Percentiles rank a stretch among this genome's conserved stretches.
phyloP scores from a whole-genome alignment of 176 grass and related monocot genomes.

The Musa beccarii region DNA sequence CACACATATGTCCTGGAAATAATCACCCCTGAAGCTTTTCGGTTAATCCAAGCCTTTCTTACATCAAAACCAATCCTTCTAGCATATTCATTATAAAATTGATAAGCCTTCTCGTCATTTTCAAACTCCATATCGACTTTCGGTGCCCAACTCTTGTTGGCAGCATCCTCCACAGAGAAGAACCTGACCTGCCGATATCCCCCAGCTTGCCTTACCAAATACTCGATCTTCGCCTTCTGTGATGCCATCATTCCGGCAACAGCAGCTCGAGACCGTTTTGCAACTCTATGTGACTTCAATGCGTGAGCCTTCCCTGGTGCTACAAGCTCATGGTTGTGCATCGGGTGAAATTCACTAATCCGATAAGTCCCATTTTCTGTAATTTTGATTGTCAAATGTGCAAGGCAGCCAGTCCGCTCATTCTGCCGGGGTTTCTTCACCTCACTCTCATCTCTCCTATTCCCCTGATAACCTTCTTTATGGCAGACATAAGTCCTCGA shows the following conservation, averaged over 20 bases:
- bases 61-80: slow-evolving; percentile 36
- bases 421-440: slow-evolving; percentile 24
- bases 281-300: slow-evolving; percentile 7
- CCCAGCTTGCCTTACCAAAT: slow-evolving; percentile 18
- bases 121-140: slow-evolving; percentile 43
- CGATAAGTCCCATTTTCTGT: slow-evolving; percentile 21
- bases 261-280: slow-evolving; percentile 1
- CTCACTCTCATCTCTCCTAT: slow-evolving; percentile 26
- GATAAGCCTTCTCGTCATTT: slow-evolving; percentile 35
- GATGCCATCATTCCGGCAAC: background rate
- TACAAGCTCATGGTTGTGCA: slow-evolving; percentile 21
- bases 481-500: slow-evolving; percentile 33
- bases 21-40: slow-evolving; percentile 34
- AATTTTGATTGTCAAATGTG: slow-evolving; percentile 35
- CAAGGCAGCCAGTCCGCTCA: slow-evolving; percentile 35
- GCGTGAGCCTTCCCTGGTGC: background rate
- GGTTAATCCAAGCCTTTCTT: slow-evolving; percentile 40
- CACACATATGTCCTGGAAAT: slow-evolving; percentile 40
- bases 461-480: slow-evolving; percentile 35
- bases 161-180: slow-evolving; percentile 19
- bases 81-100: slow-evolving; percentile 39
- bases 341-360: slow-evolving; percentile 40
- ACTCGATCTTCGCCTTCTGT: slow-evolving; percentile 16
- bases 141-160: slow-evolving; percentile 20
- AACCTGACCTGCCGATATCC: slow-evolving; percentile 12